Conservation (phyloP, 2,329 filamentous ascomycete genomes). For the Sarocladium kiliense region DNA sequence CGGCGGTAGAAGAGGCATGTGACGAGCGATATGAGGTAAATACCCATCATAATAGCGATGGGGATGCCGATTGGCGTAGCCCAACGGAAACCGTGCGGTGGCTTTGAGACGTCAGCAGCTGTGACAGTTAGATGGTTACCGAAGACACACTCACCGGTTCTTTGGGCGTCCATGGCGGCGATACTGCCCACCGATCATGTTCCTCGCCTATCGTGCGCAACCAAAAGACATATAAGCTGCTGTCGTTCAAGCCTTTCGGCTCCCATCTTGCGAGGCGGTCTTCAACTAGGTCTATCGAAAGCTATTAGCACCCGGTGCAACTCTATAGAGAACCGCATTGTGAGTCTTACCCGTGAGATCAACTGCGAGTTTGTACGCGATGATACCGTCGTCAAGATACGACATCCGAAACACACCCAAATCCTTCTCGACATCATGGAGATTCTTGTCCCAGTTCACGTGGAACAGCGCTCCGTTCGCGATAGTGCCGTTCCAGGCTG, state of each 20-base stretch:
- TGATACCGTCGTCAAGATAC: constrained; percentile 24
- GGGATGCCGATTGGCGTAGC: constrained; percentile 24
- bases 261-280: constrained; percentile 22
- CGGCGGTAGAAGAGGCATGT: constrained; percentile 23
- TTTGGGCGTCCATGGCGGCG: constrained; percentile 25
- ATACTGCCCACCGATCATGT: constrained; percentile 23
- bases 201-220: constrained; percentile 18
- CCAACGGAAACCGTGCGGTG: constrained; percentile 18
- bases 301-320: not conserved
- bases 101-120: constrained; percentile 14
- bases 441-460: constrained; percentile 25
- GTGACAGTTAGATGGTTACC: not conserved
- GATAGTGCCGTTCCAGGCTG: constrained; percentile 29
- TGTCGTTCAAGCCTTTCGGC: constrained; percentile 20
- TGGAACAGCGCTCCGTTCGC: constrained; percentile 23
- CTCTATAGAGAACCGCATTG: no score
- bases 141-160: constrained; percentile 15
- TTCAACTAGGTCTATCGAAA: constrained; percentile 19
- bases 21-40: constrained; percentile 23
- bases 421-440: constrained; percentile 15
- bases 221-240: constrained; percentile 25
- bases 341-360: constrained; percentile 24
- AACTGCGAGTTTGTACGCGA: constrained; percentile 22
- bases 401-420: constrained; percentile 24
- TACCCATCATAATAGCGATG: constrained; percentile 21